These are phyloP conservation scores for Oxytropis ochrocephala DNA, from an alignment of 306 rosid species.

Conservation along the genomic window DNA sequence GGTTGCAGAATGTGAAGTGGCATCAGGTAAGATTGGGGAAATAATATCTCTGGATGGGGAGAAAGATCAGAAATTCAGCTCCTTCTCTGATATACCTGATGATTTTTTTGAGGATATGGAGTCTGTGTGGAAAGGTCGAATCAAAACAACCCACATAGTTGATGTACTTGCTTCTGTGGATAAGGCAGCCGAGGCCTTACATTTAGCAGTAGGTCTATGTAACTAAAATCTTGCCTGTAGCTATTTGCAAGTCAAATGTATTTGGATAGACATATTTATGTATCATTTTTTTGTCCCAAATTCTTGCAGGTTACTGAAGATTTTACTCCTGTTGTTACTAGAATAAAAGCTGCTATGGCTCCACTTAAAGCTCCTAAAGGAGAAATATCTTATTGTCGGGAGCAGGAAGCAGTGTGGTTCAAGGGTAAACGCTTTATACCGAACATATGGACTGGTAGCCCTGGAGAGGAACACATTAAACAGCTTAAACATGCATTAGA, in stretches of 20 bases:
- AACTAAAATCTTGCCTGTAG: conserved; percentile 16
- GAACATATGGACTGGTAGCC: conserved; percentile 63
- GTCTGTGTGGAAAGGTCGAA: conserved; percentile 83
- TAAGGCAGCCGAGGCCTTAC: conserved; percentile 68
- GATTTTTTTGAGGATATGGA: conserved; percentile 94
- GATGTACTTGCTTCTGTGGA: conserved; percentile 59
- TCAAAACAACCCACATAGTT: conserved; percentile 68
- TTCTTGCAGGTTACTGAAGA: conserved; percentile 71
- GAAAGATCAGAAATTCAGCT: conserved; percentile 58
- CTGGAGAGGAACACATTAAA: conserved; percentile 86
- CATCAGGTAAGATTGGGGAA: conserved; percentile 62
- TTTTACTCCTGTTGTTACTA: conserved; percentile 67
- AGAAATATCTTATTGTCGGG: conserved; percentile 79
- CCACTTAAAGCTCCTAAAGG: conserved; percentile 91
- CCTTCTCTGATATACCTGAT: conserved; percentile 56
- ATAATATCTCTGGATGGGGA: conserved; percentile 64
- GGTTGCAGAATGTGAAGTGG: conserved; percentile 70
- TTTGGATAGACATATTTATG: background rate
- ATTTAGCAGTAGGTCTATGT: conserved; percentile 60
- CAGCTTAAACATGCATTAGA: conserved; percentile 82
- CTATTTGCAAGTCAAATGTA: conserved; percentile 15
- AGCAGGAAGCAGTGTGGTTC: conserved; percentile 94
- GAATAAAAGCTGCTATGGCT: conserved; percentile 71
- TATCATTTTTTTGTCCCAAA: conserved; percentile 4
- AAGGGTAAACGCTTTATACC: conserved; percentile 83